Evolutionary conservation across 495 filamentous ascomycete genomes (phyloP).

Genomic region (Daldinia loculata): DNA sequence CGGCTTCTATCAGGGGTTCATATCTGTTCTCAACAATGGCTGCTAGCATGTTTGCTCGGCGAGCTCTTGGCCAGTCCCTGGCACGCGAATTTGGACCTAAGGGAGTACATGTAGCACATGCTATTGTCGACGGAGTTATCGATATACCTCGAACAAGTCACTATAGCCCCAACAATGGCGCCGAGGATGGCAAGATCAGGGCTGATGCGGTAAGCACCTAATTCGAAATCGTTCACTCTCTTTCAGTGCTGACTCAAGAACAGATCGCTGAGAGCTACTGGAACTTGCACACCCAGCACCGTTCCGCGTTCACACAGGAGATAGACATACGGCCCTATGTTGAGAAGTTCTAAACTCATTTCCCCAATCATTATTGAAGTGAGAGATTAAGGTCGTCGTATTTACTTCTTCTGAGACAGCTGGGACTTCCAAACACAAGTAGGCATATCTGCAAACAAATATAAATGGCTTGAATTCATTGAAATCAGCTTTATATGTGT

Average conservation of each 20-base stretch:
- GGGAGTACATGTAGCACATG: constrained; percentile 88
- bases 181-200: constrained; percentile 76
- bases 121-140: constrained; percentile 88
- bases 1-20: constrained; percentile 78
- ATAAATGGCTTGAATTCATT: not conserved
- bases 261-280: constrained; percentile 92
- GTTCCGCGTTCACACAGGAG: constrained; percentile 83
- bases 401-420: not conserved
- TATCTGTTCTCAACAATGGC: constrained; percentile 77
- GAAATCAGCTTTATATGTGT: not conserved
- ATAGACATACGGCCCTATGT: constrained; percentile 81
- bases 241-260: constrained; percentile 16
- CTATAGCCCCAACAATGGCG: constrained; percentile 63
- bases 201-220: constrained; percentile 75
- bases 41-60: constrained; percentile 79
- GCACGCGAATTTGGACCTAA: constrained; percentile 89
- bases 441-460: not conserved
- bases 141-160: constrained; percentile 77
- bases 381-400: not conserved
- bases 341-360: constrained; percentile 68
- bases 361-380: not conserved
- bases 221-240: not conserved
- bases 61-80: constrained; percentile 79
- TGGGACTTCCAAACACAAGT: not conserved
- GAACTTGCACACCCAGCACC: constrained; percentile 86